These are phyloP conservation scores for Nemania abortiva DNA, from an alignment of 2,329 filamentous ascomycete genomes.

Conservation along the genomic window DNA sequence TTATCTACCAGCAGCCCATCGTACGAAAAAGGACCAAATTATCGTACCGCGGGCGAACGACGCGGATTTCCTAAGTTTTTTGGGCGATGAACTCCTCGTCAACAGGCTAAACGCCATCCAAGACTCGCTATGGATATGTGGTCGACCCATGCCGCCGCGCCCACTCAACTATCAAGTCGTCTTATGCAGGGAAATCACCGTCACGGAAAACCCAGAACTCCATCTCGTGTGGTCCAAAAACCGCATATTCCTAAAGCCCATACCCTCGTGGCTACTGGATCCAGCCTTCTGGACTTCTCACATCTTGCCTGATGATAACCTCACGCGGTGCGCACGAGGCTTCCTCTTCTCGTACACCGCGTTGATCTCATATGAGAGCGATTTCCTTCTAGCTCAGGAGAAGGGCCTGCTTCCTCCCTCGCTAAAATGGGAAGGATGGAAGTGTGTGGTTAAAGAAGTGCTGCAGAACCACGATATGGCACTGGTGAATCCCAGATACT, in stretches of 20 bases:
- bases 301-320: constrained; percentile 42
- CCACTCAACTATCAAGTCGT: constrained; percentile 55
- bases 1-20: constrained; percentile 50
- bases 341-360: constrained; percentile 56
- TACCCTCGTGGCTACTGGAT: constrained; percentile 56
- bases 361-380: constrained; percentile 55
- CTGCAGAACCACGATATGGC: constrained; percentile 48
- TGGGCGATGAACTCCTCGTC: constrained; percentile 50
- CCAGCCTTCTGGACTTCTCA: constrained; percentile 53
- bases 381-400: constrained; percentile 54
- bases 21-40: constrained; percentile 49
- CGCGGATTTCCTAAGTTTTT: too few relatives aligned
- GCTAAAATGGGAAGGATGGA: constrained; percentile 56
- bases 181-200: constrained; percentile 50
- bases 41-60: constrained; percentile 40
- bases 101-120: constrained; percentile 49
- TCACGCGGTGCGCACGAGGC: constrained; percentile 52
- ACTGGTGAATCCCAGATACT: constrained; percentile 53
- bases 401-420: constrained; percentile 51
- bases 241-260: constrained; percentile 56
- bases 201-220: constrained; percentile 55
- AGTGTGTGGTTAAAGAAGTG: constrained; percentile 46
- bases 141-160: constrained; percentile 54
- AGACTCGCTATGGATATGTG: constrained; percentile 51
- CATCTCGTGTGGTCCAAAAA: constrained; percentile 57